Evolutionary conservation across 2,329 filamentous ascomycete species (phyloP), one percentile per base, ranked within the genome.

Genomic region (Aspergillus latus): DNA sequence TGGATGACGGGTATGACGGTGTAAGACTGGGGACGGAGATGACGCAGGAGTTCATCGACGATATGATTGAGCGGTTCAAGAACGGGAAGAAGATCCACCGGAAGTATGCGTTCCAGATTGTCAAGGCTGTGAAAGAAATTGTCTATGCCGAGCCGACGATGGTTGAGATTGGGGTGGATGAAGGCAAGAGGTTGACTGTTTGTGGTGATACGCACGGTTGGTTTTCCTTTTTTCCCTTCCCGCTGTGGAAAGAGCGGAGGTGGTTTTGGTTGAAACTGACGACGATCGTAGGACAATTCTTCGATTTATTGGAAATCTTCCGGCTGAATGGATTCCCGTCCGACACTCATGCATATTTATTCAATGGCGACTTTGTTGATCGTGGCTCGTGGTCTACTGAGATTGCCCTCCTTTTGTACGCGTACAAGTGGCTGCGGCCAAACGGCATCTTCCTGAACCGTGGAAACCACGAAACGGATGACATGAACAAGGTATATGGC

Each of bases 321-420:
- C 83, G 90, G 62, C 83, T 94, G 56, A 97, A 96, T 66, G 94
- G 94, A 42, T 84, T 82, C 61, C 94, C 94, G 0, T 84, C 83
- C 13, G 90, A 93, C 60, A 90, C 89, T 71, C 92, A 97, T 72
- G 89, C 87, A 73, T 99, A 97, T 72, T 83, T 99, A 10, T 99
- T 99, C 82, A 99, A 99, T 73, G 94, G 94, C 62, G 94, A 99
- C 76, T 99, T 99, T 70, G 94, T 99, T 52, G 94, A 99, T 73
- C 86, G 94, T 72, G 94, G 94, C 29, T 97, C 92, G 37, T 99
- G 94, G 94, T 97, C 93, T 5, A 92, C 88, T n/a, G 94, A 99
- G 73, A 95, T 99, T 65, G 93, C 92, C 9, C 82, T 99, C 46
- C 81, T 97, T 9, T 81, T 99, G 16, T 99, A 97, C 74, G 89